These are phyloP conservation scores for Boletellus deceptivus DNA, from an alignment of 1,284 basidiomycete genomes.

Conservation along the genomic window DNA sequence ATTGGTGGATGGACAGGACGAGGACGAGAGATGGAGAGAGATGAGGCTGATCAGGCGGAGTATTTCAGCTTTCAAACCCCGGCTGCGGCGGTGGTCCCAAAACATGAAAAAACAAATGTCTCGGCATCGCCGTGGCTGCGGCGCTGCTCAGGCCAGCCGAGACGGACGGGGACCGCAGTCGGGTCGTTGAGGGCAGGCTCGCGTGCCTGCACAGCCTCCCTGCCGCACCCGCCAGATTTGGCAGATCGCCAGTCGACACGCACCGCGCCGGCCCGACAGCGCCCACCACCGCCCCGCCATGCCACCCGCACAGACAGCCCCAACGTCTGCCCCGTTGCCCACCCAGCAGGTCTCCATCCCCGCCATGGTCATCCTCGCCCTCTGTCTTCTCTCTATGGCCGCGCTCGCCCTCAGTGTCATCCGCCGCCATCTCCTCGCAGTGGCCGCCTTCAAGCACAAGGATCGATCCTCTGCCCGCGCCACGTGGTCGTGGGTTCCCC, in stretches of 20 bases:
- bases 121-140: neutral
- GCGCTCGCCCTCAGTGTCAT: constrained; percentile 17
- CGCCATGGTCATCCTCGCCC: constrained; percentile 20
- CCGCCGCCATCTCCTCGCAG: constrained; percentile 17
- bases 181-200: neutral
- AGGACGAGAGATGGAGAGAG: constrained; percentile 16
- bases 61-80: constrained; percentile 24
- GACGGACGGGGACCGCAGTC: too few relatives aligned
- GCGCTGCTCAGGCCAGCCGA: too few relatives aligned
- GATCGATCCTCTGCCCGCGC: neutral
- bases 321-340: neutral
- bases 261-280: too few relatives aligned
- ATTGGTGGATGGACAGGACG: constrained; percentile 18
- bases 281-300: constrained; percentile 5
- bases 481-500: neutral
- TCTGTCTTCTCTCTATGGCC: constrained; percentile 20
- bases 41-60: constrained; percentile 22
- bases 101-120: constrained; percentile 18
- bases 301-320: constrained; percentile 16
- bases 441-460: constrained; percentile 3
- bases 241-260: constrained; percentile 8
- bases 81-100: constrained; percentile 15
- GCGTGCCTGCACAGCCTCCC: neutral
- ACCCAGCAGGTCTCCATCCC: constrained; percentile 16
- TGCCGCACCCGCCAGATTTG: constrained; percentile 16